Evolutionary conservation across 129 eudicot species (phyloP).

Genomic region (Tanacetum coccineum): DNA sequence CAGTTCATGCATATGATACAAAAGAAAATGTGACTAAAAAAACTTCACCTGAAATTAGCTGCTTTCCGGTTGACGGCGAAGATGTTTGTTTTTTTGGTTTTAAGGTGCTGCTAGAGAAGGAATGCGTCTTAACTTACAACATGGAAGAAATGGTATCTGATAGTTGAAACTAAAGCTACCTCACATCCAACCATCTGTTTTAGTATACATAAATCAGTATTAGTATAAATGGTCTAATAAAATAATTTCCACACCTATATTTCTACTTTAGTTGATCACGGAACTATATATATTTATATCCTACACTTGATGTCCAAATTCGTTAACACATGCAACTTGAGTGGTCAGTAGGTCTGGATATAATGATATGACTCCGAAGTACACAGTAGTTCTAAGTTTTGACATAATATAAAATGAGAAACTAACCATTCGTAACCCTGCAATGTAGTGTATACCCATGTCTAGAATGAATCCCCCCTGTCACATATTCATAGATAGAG

Average conservation of each 20-base stretch:
- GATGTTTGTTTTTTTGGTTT: too few relatives aligned
- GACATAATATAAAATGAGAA: not conserved
- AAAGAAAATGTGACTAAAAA: too few relatives aligned
- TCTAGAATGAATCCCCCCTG: conserved; percentile 99
- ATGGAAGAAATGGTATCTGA: conserved; percentile 37
- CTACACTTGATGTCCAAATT: not conserved
- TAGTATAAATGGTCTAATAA: not conserved
- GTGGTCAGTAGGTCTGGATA: too few relatives aligned
- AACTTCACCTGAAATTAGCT: too few relatives aligned
- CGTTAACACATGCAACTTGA: too few relatives aligned
- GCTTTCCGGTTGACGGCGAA: too few relatives aligned
- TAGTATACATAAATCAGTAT: not conserved
- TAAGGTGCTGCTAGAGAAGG: too few relatives aligned
- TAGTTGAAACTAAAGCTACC: conserved; percentile 68
- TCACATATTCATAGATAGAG: conserved; percentile 21
- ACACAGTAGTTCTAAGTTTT: too few relatives aligned
- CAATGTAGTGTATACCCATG: conserved; percentile 95
- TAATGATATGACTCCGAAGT: too few relatives aligned
- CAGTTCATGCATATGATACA: too few relatives aligned
- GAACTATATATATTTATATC: too few relatives aligned
- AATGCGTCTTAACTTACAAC: conserved; percentile 23
- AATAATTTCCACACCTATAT: not conserved
- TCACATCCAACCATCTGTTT: conserved; percentile 88
- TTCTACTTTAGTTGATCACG: not conserved
- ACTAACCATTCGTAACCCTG: conserved; percentile 91